Evolutionary conservation across 2,329 filamentous ascomycete species (phyloP).

Genomic region (Phaeoacremonium minimum): DNA sequence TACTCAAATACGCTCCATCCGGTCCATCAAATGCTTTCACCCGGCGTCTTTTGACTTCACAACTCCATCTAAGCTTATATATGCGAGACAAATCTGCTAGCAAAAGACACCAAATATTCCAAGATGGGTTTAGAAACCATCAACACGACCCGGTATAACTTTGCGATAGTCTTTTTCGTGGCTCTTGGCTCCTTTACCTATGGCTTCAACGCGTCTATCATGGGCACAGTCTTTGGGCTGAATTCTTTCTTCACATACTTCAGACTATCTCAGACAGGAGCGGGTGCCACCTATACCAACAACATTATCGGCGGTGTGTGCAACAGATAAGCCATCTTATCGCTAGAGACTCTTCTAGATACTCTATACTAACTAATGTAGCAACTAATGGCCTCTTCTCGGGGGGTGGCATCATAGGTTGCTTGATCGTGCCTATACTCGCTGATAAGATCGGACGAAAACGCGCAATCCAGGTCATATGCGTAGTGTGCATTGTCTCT

Average conservation of each 20-base stretch:
- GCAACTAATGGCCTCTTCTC: slow-evolving; percentile 12
- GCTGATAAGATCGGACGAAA: slow-evolving; percentile 14
- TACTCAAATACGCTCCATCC: too few species aligned
- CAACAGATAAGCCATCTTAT: too few species aligned
- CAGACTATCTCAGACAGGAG: slow-evolving; percentile 4
- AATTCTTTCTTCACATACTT: slow-evolving; percentile 16
- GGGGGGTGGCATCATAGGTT: slow-evolving; percentile 13
- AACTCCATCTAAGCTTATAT: too few species aligned
- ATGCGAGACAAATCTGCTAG: too few species aligned
- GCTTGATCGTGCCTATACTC: slow-evolving; percentile 12
- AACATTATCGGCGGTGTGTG: slow-evolving; percentile 7
- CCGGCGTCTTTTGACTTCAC: too few species aligned
- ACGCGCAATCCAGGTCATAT: slow-evolving; percentile 12
- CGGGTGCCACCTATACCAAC: slow-evolving; percentile 2
- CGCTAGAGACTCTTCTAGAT: too few species aligned
- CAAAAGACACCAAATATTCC: too few species aligned
- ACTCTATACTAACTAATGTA: too few species aligned
- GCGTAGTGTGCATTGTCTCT: too few species aligned
- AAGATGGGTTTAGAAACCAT: background rate
- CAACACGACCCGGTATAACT: slow-evolving; percentile 5
- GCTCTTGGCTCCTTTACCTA: slow-evolving; percentile 17
- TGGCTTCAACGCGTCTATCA: slow-evolving; percentile 16
- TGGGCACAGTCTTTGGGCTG: slow-evolving; percentile 14
- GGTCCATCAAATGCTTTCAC: too few species aligned
- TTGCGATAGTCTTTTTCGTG: slow-evolving; percentile 11